Conservation (phyloP, 2,329 filamentous ascomycete genomes). For the Thermochaetoides dissita region DNA sequence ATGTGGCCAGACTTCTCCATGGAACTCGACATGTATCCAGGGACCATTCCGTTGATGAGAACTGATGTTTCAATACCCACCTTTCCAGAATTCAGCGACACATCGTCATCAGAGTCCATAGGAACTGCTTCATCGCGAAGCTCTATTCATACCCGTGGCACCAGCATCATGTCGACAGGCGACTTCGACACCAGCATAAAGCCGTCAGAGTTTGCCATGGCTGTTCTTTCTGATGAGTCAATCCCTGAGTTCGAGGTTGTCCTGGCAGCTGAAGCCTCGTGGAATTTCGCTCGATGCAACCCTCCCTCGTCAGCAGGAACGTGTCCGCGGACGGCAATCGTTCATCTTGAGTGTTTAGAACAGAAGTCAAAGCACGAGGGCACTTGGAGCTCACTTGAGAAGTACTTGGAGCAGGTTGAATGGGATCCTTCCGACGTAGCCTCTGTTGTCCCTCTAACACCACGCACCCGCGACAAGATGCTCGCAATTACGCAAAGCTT, state of each 20-base stretch:
- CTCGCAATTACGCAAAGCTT: constrained; percentile 60
- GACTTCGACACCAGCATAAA: constrained; percentile 25
- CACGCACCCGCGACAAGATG: constrained; percentile 49
- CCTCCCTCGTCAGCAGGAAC: constrained; percentile 28
- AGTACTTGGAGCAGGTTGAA: constrained; percentile 25
- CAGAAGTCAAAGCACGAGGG: constrained; percentile 33
- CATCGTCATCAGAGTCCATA: constrained; percentile 29
- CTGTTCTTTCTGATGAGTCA: constrained; percentile 17
- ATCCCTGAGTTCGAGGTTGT: constrained; percentile 33
- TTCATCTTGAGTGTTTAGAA: constrained; percentile 37
- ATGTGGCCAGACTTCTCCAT: constrained; percentile 30
- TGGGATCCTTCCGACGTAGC: constrained; percentile 24
- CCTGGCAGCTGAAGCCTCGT: constrained; percentile 33
- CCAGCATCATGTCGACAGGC: constrained; percentile 30
- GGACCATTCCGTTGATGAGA: constrained; percentile 20
- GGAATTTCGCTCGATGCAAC: constrained; percentile 39
- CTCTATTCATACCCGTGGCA: constrained; percentile 32
- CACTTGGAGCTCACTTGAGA: constrained; percentile 32
- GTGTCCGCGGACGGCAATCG: constrained; percentile 35
- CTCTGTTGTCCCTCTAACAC: constrained; percentile 30
- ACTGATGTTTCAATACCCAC: constrained; percentile 23
- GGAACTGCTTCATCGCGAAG: constrained; percentile 26
- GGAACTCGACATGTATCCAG: constrained; percentile 29
- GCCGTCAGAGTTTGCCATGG: constrained; percentile 19
- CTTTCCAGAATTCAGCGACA: constrained; percentile 28